Evolutionary conservation across 495 filamentous ascomycete species (phyloP).

Genomic region (Aspergillus carlsbadensis): DNA sequence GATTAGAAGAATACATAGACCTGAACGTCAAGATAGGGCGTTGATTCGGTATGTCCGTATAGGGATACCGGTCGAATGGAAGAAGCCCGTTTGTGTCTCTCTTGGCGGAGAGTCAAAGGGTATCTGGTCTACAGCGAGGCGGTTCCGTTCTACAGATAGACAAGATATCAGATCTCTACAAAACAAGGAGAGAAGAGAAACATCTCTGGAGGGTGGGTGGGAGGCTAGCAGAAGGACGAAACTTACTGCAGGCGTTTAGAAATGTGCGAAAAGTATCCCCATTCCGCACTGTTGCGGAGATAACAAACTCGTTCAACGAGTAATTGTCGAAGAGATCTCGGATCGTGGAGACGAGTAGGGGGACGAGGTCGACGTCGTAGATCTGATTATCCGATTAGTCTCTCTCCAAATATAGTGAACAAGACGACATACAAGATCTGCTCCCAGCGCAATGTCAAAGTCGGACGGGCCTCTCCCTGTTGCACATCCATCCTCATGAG

Average conservation of each 20-base stretch:
- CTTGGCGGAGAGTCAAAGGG: slow-evolving; percentile 41
- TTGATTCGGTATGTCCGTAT: slow-evolving; percentile 46
- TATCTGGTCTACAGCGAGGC: slow-evolving; percentile 43
- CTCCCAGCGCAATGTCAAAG: slow-evolving; percentile 51
- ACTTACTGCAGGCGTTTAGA: slow-evolving; percentile 56
- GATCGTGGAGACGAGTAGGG: slow-evolving; percentile 57
- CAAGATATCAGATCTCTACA: slow-evolving; percentile 2
- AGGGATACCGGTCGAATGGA: slow-evolving; percentile 52
- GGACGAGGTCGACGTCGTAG: slow-evolving; percentile 61
- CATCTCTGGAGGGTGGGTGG: not conserved
- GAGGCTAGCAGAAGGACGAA: not conserved
- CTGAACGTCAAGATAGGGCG: slow-evolving; percentile 1
- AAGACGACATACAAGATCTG: slow-evolving; percentile 43
- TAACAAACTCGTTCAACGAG: slow-evolving; percentile 46
- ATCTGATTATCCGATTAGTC: slow-evolving; percentile 40
- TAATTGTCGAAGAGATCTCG: slow-evolving; percentile 53
- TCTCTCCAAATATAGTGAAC: not conserved
- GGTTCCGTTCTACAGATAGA: slow-evolving; percentile 10
- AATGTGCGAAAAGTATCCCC: slow-evolving; percentile 61
- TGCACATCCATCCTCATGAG: not conserved
- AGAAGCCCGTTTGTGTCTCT: slow-evolving; percentile 56
- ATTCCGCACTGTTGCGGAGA: slow-evolving; percentile 63
- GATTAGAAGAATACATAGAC: no score
- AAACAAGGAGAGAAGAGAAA: not conserved
- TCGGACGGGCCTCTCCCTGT: not conserved